Percentiles rank a stretch among this genome's conserved stretches.
phyloP scores from a whole-genome alignment of 2,329 filamentous ascomycete genomes.

The Diaporthe citriasiana region DNA sequence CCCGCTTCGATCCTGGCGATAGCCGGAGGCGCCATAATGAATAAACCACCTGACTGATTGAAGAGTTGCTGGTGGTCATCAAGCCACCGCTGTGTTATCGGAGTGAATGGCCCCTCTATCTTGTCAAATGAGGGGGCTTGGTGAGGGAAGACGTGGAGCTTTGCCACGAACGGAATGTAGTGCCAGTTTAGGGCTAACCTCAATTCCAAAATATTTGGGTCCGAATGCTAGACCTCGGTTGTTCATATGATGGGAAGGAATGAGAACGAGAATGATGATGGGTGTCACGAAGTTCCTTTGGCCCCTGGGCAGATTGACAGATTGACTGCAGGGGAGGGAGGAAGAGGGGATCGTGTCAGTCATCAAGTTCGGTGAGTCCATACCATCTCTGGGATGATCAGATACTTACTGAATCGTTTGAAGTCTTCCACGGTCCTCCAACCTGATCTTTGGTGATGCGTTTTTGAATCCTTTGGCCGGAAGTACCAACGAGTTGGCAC shows the following conservation, averaged over 20 bases:
- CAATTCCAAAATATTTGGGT: too few relatives aligned
- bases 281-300: not conserved
- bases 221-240: too few relatives aligned
- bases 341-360: not conserved
- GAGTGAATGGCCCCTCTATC: too few relatives aligned
- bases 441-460: not conserved
- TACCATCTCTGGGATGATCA: not conserved
- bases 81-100: not conserved
- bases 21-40: slow-evolving; percentile 13
- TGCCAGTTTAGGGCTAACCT: not conserved
- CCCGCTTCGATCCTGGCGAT: not conserved
- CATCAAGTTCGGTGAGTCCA: not conserved
- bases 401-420: not conserved
- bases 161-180: not conserved
- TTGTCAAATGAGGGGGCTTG: too few relatives aligned
- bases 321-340: not conserved
- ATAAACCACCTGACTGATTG: not conserved
- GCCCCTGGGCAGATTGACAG: not conserved
- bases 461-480: too few relatives aligned
- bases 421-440: not conserved
- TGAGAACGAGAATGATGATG: not conserved
- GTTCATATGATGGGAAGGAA: not conserved
- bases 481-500: not conserved
- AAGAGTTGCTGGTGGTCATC: not conserved
- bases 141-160: too few relatives aligned